A percentile compares a stretch with the other conserved stretches of the same genome.
phyloP scores from a whole-genome alignment of 768 basidiomycete species.

The Lentinula lateritia region DNA sequence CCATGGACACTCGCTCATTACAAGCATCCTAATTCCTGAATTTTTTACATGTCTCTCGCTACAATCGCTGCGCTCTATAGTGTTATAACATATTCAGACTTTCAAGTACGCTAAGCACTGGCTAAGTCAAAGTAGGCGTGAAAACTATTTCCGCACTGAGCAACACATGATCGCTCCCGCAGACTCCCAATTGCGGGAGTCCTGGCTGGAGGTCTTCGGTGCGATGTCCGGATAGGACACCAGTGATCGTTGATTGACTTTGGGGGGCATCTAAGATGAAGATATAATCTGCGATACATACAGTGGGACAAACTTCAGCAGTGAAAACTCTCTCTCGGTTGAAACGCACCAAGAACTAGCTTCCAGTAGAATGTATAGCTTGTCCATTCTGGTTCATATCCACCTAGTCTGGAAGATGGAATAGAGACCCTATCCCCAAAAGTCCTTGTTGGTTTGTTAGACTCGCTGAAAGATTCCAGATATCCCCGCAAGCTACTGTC shows the following conservation, averaged over 20 bases:
- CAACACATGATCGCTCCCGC: conserved; percentile 85
- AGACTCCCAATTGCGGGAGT: conserved; percentile 72
- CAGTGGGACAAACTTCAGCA: not conserved
- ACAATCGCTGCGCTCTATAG: not conserved
- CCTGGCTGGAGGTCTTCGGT: conserved; percentile 60
- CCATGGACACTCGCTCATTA: conserved; percentile 6
- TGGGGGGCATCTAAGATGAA: conserved; percentile 57
- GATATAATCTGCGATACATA: conserved; percentile 71
- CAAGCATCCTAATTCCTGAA: conserved; percentile 10
- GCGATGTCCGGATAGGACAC: conserved; percentile 58
- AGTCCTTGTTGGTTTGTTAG: conserved; percentile 24
- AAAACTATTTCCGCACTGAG: conserved; percentile 57
- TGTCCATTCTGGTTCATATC: conserved; percentile 78
- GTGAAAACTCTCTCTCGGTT: not conserved
- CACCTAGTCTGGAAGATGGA: conserved; percentile 41
- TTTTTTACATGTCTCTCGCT: not conserved
- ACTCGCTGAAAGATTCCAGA: conserved; percentile 8
- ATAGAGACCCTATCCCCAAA: conserved; percentile 48
- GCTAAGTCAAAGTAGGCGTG: conserved; percentile 6
- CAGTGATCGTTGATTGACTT: conserved; percentile 30
- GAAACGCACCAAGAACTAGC: conserved; percentile 60
- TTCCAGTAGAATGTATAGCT: conserved; percentile 89
- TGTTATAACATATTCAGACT: not conserved
- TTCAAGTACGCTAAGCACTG: not conserved
- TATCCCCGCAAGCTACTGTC: conserved; percentile 42